These are phyloP conservation scores for Venturia effusa DNA, from an alignment of 2,329 filamentous ascomycete genomes.

Conservation along the genomic window DNA sequence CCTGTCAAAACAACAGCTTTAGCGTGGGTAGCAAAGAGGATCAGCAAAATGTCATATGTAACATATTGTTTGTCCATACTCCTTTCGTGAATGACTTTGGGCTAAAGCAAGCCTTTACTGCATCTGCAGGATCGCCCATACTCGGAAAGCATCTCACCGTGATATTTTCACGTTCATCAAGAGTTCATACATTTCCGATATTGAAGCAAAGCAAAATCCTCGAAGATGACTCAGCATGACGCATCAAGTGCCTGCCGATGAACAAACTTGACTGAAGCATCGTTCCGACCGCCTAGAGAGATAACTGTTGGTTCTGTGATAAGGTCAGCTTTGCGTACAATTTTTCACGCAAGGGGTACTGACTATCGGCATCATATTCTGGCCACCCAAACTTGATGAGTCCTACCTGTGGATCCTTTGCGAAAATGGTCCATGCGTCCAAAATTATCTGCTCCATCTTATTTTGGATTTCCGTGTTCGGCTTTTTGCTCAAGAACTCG, in stretches of 20 bases:
- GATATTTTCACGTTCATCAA: no score
- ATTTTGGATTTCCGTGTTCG: not conserved
- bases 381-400: slow-evolving; percentile 10
- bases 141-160: no score
- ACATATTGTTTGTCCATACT: no score
- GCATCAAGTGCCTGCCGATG: not conserved
- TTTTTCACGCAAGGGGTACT: not conserved
- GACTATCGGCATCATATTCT: slow-evolving; percentile 8
- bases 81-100: no score
- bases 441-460: not conserved
- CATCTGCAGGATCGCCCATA: no score
- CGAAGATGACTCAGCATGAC: not conserved
- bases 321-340: not conserved
- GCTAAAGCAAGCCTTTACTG: no score
- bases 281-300: not conserved
- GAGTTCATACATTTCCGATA: no score
- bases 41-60: no score
- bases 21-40: no score
- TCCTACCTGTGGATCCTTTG: slow-evolving; percentile 10
- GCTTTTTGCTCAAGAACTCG: slow-evolving; percentile 3
- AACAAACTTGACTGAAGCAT: slow-evolving; percentile 3
- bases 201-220: no score
- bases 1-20: no score
- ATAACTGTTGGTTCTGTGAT: slow-evolving; percentile 3
- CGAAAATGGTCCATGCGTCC: slow-evolving; percentile 10